phyloP scores from a whole-genome alignment of 306 rosid genomes.

The Vigna unguiculata region DNA sequence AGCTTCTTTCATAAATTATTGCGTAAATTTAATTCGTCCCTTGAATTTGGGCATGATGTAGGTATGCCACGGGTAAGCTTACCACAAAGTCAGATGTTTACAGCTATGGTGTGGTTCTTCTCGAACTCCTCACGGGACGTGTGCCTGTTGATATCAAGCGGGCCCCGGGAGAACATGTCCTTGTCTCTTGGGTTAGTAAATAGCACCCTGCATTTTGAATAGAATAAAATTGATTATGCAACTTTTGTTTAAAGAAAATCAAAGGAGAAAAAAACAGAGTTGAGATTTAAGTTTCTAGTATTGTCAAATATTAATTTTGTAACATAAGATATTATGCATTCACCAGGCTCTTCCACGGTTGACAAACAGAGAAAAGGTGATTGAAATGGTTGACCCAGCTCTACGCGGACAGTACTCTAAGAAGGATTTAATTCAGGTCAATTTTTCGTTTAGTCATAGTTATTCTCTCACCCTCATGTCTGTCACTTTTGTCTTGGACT shows the following conservation, averaged over 20 bases:
- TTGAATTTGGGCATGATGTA: conserved; percentile 48
- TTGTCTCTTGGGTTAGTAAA: conserved; percentile 89
- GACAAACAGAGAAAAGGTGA: conserved; percentile 80
- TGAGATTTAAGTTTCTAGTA: neutral
- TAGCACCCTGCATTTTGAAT: conserved; percentile 4
- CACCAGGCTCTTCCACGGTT: conserved; percentile 91
- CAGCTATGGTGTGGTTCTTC: conserved; percentile 93
- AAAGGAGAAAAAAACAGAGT: neutral
- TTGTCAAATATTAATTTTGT: neutral
- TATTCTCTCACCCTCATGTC: conserved; percentile 7
- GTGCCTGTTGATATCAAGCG: conserved; percentile 85
- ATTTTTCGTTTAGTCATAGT: neutral
- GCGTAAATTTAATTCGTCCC: neutral
- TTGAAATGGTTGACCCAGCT: conserved; percentile 93
- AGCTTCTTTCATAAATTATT: neutral
- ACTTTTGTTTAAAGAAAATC: conserved; percentile 4
- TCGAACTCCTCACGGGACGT: conserved; percentile 92
- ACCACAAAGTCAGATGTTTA: conserved; percentile 95
- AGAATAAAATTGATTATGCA: neutral
- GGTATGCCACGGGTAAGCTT: conserved; percentile 91
- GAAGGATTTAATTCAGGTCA: conserved; percentile 93
- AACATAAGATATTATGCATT: conserved; percentile 29
- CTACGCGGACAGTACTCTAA: conserved; percentile 78
- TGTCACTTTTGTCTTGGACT: conserved; percentile 23
- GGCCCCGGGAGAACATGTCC: conserved; percentile 89